Percentiles rank a stretch among this genome's conserved stretches.
phyloP scores from a whole-genome alignment of 495 filamentous ascomycete genomes.

The Talaromyces nanjingensis region DNA sequence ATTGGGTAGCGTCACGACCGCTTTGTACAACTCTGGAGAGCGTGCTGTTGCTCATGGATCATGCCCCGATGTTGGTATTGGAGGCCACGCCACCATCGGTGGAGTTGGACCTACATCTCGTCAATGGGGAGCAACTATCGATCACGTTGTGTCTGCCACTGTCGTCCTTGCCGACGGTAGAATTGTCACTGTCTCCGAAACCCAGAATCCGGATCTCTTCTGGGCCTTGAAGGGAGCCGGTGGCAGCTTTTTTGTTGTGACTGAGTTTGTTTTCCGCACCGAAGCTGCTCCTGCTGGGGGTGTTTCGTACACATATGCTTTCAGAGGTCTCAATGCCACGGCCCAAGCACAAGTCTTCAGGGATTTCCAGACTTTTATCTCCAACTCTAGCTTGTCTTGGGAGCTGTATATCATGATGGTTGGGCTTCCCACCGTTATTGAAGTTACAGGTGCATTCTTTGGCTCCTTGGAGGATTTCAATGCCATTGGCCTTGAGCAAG shows the following conservation, averaged over 20 bases:
- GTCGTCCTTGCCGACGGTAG: conserved; percentile 57
- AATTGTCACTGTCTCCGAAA: conserved; percentile 31
- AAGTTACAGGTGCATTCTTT: conserved; percentile 35
- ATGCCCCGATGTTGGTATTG: conserved; percentile 60
- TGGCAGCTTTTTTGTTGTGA: conserved; percentile 37
- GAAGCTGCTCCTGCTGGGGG: conserved; percentile 24
- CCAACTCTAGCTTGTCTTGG: conserved; percentile 40
- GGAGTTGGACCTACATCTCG: conserved; percentile 58
- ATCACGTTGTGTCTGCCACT: conserved; percentile 51
- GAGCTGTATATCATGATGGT: conserved; percentile 39
- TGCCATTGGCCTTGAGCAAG: conserved; percentile 19
- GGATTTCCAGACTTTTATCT: conserved; percentile 30
- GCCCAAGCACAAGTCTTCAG: conserved; percentile 27
- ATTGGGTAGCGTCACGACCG: conserved; percentile 53
- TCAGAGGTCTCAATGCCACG: conserved; percentile 27
- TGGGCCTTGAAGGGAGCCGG: conserved; percentile 47
- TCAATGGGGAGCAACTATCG: conserved; percentile 57
- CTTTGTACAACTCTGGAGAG: conserved; percentile 52
- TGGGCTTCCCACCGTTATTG: conserved; percentile 20
- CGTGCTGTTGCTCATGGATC: conserved; percentile 64
- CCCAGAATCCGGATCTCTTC: conserved; percentile 40
- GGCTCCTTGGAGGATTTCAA: conserved; percentile 34
- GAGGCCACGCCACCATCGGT: conserved; percentile 68
- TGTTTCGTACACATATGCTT: conserved; percentile 29
- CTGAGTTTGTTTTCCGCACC: conserved; percentile 39